Evolutionary conservation across 345 rosid species (phyloP).

Genomic region (Streptanthus diversifolius): DNA sequence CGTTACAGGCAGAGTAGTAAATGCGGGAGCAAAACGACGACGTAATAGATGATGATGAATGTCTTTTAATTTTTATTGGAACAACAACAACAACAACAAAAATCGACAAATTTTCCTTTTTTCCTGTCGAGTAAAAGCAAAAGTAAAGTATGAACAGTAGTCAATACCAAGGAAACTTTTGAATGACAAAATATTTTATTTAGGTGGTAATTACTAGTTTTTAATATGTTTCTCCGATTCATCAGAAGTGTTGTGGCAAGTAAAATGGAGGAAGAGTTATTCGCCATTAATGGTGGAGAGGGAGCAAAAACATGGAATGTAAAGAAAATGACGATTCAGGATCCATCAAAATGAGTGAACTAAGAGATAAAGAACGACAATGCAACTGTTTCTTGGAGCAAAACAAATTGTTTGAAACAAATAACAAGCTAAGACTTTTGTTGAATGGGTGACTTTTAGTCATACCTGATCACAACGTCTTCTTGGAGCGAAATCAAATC

Average conservation of each 20-base stretch:
- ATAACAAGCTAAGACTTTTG: background rate
- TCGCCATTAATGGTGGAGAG: background rate
- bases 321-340: background rate
- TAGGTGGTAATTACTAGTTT: background rate
- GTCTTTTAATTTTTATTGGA: background rate
- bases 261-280: background rate
- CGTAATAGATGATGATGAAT: constrained; percentile 15
- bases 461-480: constrained; percentile 23
- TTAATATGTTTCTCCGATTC: background rate
- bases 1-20: constrained; percentile 27
- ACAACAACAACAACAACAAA: background rate
- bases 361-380: background rate
- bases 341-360: background rate
- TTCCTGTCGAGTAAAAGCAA: constrained; percentile 27
- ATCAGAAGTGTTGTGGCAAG: background rate
- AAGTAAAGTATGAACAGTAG: constrained; percentile 33
- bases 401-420: background rate
- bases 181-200: background rate
- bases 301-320: background rate
- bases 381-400: background rate
- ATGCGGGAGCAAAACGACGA: constrained; percentile 31
- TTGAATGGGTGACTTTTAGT: background rate
- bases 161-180: constrained; percentile 13
- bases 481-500: constrained; percentile 3
- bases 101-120: background rate